Percentiles rank a stretch among this genome's conserved stretches.
phyloP scores from a whole-genome alignment of 306 rosid species.

The Fragaria vesca region DNA sequence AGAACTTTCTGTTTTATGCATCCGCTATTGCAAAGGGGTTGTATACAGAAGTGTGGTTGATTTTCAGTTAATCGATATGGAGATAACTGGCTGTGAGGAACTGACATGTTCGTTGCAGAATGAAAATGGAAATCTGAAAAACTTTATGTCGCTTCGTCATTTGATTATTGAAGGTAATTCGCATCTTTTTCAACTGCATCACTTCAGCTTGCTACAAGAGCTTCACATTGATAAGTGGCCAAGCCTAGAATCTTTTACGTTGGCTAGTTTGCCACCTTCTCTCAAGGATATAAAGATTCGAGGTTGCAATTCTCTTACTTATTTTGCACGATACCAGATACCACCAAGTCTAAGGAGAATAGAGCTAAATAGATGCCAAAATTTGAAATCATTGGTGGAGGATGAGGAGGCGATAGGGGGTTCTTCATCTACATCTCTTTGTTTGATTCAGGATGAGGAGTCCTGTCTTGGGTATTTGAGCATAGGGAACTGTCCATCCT shows the following conservation, averaged over 20 bases:
- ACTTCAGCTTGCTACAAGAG: background rate
- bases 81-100: background rate
- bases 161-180: background rate
- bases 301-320: background rate
- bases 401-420: background rate
- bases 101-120: background rate
- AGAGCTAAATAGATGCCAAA: background rate
- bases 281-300: background rate
- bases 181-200: background rate
- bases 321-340: background rate
- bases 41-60: background rate
- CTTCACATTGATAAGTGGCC: background rate
- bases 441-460: background rate
- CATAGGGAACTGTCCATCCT: constrained; percentile 32
- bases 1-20: background rate
- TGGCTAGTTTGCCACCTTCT: background rate
- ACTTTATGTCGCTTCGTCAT: background rate
- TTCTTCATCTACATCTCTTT: background rate
- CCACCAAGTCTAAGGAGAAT: background rate
- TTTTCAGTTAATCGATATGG: background rate
- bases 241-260: background rate
- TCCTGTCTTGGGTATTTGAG: constrained; percentile 21
- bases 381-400: constrained; percentile 6
- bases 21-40: background rate
- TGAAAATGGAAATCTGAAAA: background rate